Conservation (phyloP, 805 yeast species). For the Pichia scutulata region DNA sequence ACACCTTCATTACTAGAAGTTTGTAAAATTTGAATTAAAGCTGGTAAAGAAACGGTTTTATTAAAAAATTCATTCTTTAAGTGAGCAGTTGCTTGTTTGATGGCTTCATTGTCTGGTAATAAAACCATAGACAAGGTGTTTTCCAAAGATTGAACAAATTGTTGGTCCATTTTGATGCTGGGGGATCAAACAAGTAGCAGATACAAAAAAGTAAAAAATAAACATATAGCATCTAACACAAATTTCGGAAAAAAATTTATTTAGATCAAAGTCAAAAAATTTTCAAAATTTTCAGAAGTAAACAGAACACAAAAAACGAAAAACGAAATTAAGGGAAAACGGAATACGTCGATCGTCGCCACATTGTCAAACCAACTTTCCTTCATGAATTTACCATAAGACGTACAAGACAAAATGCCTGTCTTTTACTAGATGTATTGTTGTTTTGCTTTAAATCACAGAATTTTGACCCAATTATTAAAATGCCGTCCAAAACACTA, state of each 20-base stretch:
- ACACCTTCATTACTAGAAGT: conserved; percentile 60
- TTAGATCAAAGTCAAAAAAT: not conserved
- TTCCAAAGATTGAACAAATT: conserved; percentile 64
- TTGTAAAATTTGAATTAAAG: conserved; percentile 75
- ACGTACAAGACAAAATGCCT: not conserved
- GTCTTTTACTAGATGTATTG: not conserved
- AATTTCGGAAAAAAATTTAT: not conserved
- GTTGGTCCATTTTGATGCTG: conserved; percentile 49
- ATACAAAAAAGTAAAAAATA: not conserved
- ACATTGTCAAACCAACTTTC: not conserved
- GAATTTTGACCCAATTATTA: not conserved
- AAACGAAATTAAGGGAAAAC: too few species aligned
- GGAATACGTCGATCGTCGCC: not conserved
- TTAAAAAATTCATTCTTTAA: conserved; percentile 69
- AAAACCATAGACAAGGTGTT: conserved; percentile 70
- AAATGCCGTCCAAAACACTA: conserved; percentile 21
- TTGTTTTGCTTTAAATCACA: not conserved
- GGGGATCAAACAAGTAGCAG: not conserved
- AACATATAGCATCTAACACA: not conserved
- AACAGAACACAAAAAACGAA: not conserved
- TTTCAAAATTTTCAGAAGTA: not conserved
- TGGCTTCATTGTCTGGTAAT: conserved; percentile 71
- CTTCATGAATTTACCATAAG: not conserved
- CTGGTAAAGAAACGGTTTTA: conserved; percentile 66
- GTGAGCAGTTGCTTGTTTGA: conserved; percentile 74